Conservation (phyloP, 2,329 filamentous ascomycete genomes). For the Hymenoscyphus occultus region DNA sequence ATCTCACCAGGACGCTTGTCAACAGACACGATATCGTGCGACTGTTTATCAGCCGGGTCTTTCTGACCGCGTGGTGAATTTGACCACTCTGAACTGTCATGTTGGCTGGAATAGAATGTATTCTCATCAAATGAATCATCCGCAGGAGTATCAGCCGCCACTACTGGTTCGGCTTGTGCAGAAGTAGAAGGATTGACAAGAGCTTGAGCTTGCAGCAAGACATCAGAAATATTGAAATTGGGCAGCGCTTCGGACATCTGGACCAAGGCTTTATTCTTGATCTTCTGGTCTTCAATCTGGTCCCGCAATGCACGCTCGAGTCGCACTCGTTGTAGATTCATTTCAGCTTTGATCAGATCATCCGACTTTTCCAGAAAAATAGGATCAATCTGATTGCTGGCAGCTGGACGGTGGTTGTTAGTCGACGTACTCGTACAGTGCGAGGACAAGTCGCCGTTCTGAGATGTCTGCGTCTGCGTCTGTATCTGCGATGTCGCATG, state of each 20-base stretch:
- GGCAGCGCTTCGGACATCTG: conserved; percentile 51
- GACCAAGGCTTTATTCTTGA: conserved; percentile 42
- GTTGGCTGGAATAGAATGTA: conserved; percentile 92
- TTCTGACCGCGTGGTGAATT: conserved; percentile 37
- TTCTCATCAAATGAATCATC: conserved; percentile 83
- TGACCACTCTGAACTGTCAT: conserved; percentile 67
- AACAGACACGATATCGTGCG: conserved; percentile 26
- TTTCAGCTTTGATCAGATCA: conserved; percentile 76
- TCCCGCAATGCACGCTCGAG: conserved; percentile 76
- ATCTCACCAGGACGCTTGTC: conserved; percentile 23
- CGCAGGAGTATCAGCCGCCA: conserved; percentile 55
- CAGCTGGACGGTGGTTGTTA: conserved; percentile 32
- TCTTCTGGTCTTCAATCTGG: conserved; percentile 64
- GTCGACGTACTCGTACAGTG: conserved; percentile 28
- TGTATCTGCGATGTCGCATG: conserved; percentile 8
- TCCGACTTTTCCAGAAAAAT: conserved; percentile 84
- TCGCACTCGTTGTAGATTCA: conserved; percentile 74
- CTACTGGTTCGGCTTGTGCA: conserved; percentile 53
- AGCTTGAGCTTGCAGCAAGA: conserved; percentile 67
- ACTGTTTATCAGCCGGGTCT: conserved; percentile 27
- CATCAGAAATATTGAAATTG: conserved; percentile 69
- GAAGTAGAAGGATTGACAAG: conserved; percentile 64
- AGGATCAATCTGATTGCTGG: conserved; percentile 61
- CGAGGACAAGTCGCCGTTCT: conserved; percentile 26
- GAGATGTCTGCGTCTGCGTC: conserved; percentile 10